A percentile compares a stretch with the other conserved stretches of the same genome.
Conservation (phyloP, 2,329 filamentous ascomycete genomes). For the Gyromitra esculenta region DNA sequence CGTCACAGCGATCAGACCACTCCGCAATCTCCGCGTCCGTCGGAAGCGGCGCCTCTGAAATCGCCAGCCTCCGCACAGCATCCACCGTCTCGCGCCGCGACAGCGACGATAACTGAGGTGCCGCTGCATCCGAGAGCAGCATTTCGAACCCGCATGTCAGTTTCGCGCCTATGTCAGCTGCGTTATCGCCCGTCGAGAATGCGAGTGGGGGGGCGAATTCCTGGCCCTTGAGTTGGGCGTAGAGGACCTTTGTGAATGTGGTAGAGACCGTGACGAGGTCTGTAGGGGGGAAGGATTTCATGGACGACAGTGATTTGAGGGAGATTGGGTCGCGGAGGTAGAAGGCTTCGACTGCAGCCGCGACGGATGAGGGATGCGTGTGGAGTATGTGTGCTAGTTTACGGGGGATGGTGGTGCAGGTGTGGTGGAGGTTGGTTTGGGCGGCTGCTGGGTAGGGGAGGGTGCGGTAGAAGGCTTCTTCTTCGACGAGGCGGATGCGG, state of each 20-base stretch:
- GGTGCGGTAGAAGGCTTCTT: constrained; percentile 89
- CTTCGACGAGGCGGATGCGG: constrained; percentile 78
- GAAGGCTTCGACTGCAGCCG: constrained; percentile 87
- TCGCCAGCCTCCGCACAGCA: constrained; percentile 39
- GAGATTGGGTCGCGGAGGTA: constrained; percentile 86
- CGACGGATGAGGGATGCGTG: constrained; percentile 76
- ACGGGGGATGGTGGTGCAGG: constrained; percentile 78
- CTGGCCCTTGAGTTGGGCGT: constrained; percentile 88
- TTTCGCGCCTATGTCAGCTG: constrained; percentile 81
- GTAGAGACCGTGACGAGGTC: constrained; percentile 83
- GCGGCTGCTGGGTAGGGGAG: constrained; percentile 70
- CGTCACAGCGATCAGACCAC: constrained; percentile 79
- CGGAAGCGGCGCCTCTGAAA: constrained; percentile 66
- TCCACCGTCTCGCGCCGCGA: constrained; percentile 39
- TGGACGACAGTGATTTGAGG: constrained; percentile 61
- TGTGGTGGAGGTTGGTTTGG: constrained; percentile 77
- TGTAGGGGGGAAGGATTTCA: constrained; percentile 71
- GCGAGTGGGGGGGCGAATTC: constrained; percentile 76
- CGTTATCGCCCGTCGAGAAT: constrained; percentile 58
- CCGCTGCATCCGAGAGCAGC: constrained; percentile 69
- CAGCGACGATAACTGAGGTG: constrained; percentile 51
- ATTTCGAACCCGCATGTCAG: constrained; percentile 91
- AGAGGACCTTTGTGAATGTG: constrained; percentile 87
- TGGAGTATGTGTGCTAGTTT: constrained; percentile 83
- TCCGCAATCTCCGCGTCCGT: constrained; percentile 74